A percentile compares a stretch with the other conserved stretches of the same genome.
phyloP scores from a whole-genome alignment of 1,139 yeast species.

The Scheffersomyces illinoinensis region DNA sequence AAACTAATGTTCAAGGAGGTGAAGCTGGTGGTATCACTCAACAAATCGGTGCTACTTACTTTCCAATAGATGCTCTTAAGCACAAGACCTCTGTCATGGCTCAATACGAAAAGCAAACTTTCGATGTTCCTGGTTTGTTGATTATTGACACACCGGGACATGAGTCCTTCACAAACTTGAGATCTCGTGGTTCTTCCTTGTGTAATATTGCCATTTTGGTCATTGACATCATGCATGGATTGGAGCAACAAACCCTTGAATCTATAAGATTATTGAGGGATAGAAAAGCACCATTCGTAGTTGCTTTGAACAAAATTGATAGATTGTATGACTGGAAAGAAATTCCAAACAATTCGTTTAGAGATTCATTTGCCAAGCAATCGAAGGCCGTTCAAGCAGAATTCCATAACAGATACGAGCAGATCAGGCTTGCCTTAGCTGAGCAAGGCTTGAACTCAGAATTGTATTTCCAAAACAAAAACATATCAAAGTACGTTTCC shows the following conservation, averaged over 20 bases:
- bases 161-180: constrained; percentile 96
- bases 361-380: constrained; percentile 88
- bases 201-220: constrained; percentile 99
- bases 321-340: constrained; percentile 94
- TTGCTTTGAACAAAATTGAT: constrained; percentile 95
- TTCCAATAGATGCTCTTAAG: constrained; percentile 93
- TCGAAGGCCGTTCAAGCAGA: constrained; percentile 84
- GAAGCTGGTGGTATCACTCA: constrained; percentile 99
- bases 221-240: constrained; percentile 98
- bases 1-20: constrained; percentile 99
- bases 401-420: constrained; percentile 82
- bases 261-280: constrained; percentile 89
- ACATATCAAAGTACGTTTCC: constrained; percentile 89
- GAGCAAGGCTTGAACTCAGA: constrained; percentile 99
- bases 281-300: constrained; percentile 96
- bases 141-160: constrained; percentile 99
- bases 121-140: constrained; percentile 95
- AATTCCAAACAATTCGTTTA: constrained; percentile 89
- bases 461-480: constrained; percentile 91
- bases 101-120: constrained; percentile 76
- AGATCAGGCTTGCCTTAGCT: constrained; percentile 87
- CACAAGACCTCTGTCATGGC: constrained; percentile 92
- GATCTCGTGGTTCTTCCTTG: constrained; percentile 97
- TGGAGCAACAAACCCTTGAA: constrained; percentile 96
- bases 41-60: constrained; percentile 99